These are phyloP conservation scores for Thozetella sp. DNA, from an alignment of 495 filamentous ascomycete genomes.

Conservation along the genomic window DNA sequence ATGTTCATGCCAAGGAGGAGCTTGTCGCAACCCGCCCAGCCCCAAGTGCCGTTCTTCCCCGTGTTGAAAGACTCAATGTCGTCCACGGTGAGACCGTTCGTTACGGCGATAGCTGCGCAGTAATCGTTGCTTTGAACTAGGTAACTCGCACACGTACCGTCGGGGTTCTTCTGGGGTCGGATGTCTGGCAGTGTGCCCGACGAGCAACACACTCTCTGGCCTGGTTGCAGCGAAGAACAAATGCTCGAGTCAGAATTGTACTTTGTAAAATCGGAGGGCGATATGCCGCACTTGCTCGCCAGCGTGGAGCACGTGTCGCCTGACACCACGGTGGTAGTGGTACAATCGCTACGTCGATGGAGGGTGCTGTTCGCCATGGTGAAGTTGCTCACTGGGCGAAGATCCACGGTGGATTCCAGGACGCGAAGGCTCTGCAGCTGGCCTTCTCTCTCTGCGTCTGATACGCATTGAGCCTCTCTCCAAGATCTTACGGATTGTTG, in stretches of 20 bases:
- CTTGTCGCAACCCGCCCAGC: conserved; percentile 32
- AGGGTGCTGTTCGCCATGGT: not conserved
- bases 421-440: conserved; percentile 10
- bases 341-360: not conserved
- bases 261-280: conserved; percentile 25
- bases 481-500: conserved; percentile 2
- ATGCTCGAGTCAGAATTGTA: conserved; percentile 26
- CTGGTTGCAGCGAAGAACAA: conserved; percentile 23
- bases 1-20: conserved; percentile 20
- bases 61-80: conserved; percentile 25
- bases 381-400: conserved; percentile 5
- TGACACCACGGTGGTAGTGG: not conserved
- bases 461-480: conserved; percentile 13
- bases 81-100: conserved; percentile 14
- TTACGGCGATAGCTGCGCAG: not conserved
- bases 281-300: conserved; percentile 28
- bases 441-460: conserved; percentile 32
- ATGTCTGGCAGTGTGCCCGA: conserved; percentile 1
- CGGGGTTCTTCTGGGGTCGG: conserved; percentile 21
- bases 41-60: conserved; percentile 22
- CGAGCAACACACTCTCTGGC: conserved; percentile 1
- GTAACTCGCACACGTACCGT: conserved; percentile 29
- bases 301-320: conserved; percentile 19
- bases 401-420: not conserved
- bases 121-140: conserved; percentile 19